Evolutionary conservation across 2,329 filamentous ascomycete genomes (phyloP).

Genomic region (Beauveria medogensis): DNA sequence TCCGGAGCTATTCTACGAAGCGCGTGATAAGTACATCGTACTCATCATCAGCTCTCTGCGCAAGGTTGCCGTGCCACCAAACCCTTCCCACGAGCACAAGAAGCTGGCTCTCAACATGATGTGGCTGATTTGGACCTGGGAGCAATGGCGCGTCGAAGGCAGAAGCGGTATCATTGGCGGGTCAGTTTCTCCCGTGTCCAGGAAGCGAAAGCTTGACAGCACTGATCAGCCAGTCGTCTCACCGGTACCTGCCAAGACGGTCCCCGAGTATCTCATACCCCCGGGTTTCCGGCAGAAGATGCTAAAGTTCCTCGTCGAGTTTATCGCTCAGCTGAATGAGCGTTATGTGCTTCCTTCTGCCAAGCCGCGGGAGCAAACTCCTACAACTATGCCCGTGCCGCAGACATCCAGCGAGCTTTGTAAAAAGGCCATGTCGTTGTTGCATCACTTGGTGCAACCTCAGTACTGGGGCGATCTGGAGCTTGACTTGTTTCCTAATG

Average conservation of each 20-base stretch:
- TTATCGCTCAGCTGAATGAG: slow-evolving; percentile 85
- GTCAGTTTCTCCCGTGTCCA: slow-evolving; percentile 63
- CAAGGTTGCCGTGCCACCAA: slow-evolving; percentile 78
- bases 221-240: slow-evolving; percentile 41
- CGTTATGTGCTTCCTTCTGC: slow-evolving; percentile 69
- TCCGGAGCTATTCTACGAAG: slow-evolving; percentile 89
- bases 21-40: slow-evolving; percentile 80
- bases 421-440: slow-evolving; percentile 72
- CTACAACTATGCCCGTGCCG: slow-evolving; percentile 38
- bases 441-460: slow-evolving; percentile 77
- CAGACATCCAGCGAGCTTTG: slow-evolving; percentile 66
- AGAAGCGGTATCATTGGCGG: slow-evolving; percentile 31
- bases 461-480: slow-evolving; percentile 89
- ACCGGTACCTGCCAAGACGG: slow-evolving; percentile 41
- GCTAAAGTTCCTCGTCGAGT: slow-evolving; percentile 91
- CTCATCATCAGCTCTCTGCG: slow-evolving; percentile 82
- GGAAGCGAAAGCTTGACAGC: slow-evolving; percentile 72
- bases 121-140: slow-evolving; percentile 86
- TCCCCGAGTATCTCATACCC: slow-evolving; percentile 60
- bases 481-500: slow-evolving; percentile 82
- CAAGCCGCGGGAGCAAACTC: slow-evolving; percentile 49
- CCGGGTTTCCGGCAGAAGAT: slow-evolving; percentile 64
- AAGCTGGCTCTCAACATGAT: slow-evolving; percentile 87
- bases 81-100: slow-evolving; percentile 82
- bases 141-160: slow-evolving; percentile 69